Evolutionary conservation across 441 rosid genomes (phyloP).

Genomic region (Erodium moschatum): DNA sequence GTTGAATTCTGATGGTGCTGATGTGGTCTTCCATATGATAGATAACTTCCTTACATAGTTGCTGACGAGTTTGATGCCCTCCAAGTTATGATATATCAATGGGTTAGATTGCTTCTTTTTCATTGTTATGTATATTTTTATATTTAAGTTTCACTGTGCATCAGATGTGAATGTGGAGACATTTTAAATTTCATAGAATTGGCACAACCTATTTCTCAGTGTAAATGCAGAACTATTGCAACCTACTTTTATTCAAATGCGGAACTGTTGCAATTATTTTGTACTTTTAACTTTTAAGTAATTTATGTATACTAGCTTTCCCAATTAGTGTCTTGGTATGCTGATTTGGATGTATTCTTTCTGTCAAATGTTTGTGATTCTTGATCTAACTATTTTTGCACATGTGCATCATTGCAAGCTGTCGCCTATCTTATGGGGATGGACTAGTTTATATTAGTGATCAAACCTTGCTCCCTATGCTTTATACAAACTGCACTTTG

Average conservation of each 20-base stretch:
- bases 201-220: slow-evolving; percentile 9
- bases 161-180: slow-evolving; percentile 16
- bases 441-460: neutral
- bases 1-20: slow-evolving; percentile 82
- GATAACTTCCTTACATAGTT: slow-evolving; percentile 68
- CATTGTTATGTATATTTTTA: slow-evolving; percentile 18
- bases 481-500: too few relatives aligned
- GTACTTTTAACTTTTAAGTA: neutral
- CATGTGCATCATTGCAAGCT: neutral
- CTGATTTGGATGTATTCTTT: neutral
- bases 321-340: neutral
- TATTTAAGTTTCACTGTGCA: slow-evolving; percentile 15
- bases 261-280: neutral
- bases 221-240: neutral
- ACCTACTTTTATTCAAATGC: neutral
- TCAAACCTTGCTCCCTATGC: neutral
- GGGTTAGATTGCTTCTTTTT: neutral
- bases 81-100: neutral
- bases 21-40: slow-evolving; percentile 81
- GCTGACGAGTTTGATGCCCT: slow-evolving; percentile 13
- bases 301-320: neutral
- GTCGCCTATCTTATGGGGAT: neutral
- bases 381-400: too few relatives aligned
- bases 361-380: neutral
- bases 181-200: slow-evolving; percentile 7